Evolutionary conservation across 148 eudicot species (phyloP).

Genomic region (Fagopyrum esculentum): DNA sequence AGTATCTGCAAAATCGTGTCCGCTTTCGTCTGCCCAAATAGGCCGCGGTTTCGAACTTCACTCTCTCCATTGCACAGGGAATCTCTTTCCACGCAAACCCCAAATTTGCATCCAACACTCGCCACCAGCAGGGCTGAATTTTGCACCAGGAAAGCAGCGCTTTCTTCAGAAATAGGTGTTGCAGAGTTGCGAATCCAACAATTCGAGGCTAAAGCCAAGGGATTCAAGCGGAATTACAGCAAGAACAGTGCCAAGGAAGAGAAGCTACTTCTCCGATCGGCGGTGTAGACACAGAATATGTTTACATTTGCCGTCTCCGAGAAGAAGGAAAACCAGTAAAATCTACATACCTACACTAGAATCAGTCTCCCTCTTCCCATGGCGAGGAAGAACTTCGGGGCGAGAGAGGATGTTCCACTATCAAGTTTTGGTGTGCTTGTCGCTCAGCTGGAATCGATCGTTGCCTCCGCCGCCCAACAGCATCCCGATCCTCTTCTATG

Average conservation of each 20-base stretch:
- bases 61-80: not conserved
- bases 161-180: not conserved
- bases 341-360: not conserved
- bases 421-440: conserved; percentile 86
- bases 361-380: conserved; percentile 14
- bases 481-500: conserved; percentile 85
- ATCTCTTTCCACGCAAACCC: not conserved
- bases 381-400: conserved; percentile 50
- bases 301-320: not conserved
- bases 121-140: not conserved
- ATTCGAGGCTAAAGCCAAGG: not conserved
- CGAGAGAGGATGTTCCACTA: conserved; percentile 53
- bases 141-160: not conserved
- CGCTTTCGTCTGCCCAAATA: not conserved
- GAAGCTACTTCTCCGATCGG: not conserved
- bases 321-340: not conserved
- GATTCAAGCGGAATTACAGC: not conserved
- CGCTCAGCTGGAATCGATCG: conserved; percentile 89
- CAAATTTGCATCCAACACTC: not conserved
- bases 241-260: not conserved
- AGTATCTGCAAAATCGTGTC: not conserved
- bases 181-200: not conserved
- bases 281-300: not conserved
- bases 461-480: conserved; percentile 70
- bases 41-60: not conserved